Evolutionary conservation across 2,329 filamentous ascomycete species (phyloP).

Genomic region (Paramyrothecium roridum): DNA sequence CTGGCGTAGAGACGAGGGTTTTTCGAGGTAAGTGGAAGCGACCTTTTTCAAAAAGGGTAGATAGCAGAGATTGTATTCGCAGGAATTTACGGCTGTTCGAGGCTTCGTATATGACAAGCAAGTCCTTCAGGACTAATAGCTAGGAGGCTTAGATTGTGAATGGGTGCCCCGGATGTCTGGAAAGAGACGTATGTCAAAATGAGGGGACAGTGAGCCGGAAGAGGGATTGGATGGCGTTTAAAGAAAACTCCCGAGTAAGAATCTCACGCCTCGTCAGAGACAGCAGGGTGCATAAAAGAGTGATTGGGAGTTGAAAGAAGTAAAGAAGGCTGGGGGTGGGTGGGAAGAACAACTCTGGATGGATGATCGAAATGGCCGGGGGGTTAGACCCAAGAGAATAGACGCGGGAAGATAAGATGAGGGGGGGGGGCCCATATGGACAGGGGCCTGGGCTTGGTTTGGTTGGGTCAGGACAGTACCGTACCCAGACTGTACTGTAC

Average conservation of each 20-base stretch:
- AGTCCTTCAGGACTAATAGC: too few relatives aligned
- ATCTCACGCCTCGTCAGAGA: slow-evolving; percentile 12
- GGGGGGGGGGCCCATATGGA: neutral
- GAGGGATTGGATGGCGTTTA: neutral
- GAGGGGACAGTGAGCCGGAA: neutral
- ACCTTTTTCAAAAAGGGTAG: too few relatives aligned
- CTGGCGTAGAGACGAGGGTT: too few relatives aligned
- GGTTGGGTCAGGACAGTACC: too few relatives aligned
- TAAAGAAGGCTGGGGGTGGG: slow-evolving; percentile 8
- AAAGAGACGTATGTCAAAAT: neutral
- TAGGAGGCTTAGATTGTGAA: too few relatives aligned
- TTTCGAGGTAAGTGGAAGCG: too few relatives aligned
- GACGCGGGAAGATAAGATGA: neutral
- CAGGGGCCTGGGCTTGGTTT: neutral
- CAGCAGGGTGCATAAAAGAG: slow-evolving; percentile 18
- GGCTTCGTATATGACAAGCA: neutral
- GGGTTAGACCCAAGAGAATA: neutral
- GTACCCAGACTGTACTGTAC: too few relatives aligned
- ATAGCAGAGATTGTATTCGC: neutral
- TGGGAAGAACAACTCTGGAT: neutral
- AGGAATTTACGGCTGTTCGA: neutral
- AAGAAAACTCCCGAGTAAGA: neutral
- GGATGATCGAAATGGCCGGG: neutral
- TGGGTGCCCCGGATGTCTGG: neutral
- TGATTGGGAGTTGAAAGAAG: slow-evolving; percentile 10